phyloP scores from a whole-genome alignment of 331 rosid genomes.

The Acacia concinna region DNA sequence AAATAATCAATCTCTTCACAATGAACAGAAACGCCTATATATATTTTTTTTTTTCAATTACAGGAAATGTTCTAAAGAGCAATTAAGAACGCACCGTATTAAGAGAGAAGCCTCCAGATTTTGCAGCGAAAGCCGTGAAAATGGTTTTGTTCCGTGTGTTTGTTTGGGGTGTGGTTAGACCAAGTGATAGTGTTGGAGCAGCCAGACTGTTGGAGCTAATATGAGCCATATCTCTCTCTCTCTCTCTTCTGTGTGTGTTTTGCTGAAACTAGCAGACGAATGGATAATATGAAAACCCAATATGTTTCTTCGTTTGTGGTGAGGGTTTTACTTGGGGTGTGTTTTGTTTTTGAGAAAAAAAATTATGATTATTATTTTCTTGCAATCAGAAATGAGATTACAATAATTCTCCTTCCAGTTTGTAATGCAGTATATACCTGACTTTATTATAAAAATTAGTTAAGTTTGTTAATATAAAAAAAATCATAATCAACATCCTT shows the following conservation, averaged over 20 bases:
- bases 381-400: neutral
- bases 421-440: too few species aligned
- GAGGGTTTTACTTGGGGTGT: neutral
- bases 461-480: too few species aligned
- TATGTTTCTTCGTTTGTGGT: neutral
- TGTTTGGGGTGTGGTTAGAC: neutral
- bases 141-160: neutral
- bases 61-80: neutral
- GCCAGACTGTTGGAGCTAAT: neutral
- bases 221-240: neutral
- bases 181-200: neutral
- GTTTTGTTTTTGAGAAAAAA: neutral
- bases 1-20: neutral
- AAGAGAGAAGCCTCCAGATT: conserved; percentile 60
- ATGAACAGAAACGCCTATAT: neutral
- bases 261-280: neutral
- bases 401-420: neutral
- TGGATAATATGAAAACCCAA: neutral
- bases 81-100: conserved; percentile 39
- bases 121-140: conserved; percentile 37
- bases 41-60: too few species aligned
- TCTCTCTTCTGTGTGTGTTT: neutral
- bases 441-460: too few species aligned
- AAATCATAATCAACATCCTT: too few species aligned
- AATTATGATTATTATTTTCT: too few species aligned